Evolutionary conservation across 2,329 filamentous ascomycete genomes (phyloP).

Genomic region (Neocucurbitaria cava): DNA sequence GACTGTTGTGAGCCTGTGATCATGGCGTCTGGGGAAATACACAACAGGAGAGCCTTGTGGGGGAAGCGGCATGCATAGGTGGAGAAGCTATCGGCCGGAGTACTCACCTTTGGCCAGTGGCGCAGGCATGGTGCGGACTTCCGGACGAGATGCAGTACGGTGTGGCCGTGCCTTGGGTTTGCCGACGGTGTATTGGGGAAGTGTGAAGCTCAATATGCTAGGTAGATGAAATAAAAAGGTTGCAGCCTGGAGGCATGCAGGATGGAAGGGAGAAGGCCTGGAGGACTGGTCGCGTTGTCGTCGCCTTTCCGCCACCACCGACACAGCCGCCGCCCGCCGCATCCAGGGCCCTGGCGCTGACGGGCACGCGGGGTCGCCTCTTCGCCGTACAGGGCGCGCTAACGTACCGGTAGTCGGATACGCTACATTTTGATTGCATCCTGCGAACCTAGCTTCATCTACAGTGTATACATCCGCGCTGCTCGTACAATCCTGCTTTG

Average conservation of each 20-base stretch:
- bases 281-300: constrained; percentile 2
- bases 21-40: too few relatives aligned
- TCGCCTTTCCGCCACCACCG: neutral
- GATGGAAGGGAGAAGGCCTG: neutral
- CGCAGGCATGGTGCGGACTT: constrained; percentile 43
- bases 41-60: too few relatives aligned
- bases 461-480: too few relatives aligned
- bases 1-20: constrained; percentile 34
- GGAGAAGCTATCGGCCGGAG: constrained; percentile 10
- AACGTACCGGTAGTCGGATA: too few relatives aligned
- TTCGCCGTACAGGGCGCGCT: neutral
- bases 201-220: neutral
- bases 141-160: neutral
- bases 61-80: constrained; percentile 32
- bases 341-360: neutral
- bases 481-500: too few relatives aligned
- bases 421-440: too few relatives aligned
- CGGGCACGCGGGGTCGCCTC: constrained; percentile 1
- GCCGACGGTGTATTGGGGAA: neutral
- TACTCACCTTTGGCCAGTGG: constrained; percentile 51
- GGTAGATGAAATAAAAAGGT: neutral
- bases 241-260: neutral
- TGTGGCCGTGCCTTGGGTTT: neutral
- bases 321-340: neutral
- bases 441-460: too few relatives aligned